Conservation (phyloP, 2,329 filamentous ascomycete genomes). For the Achaetomium macrosporum region DNA sequence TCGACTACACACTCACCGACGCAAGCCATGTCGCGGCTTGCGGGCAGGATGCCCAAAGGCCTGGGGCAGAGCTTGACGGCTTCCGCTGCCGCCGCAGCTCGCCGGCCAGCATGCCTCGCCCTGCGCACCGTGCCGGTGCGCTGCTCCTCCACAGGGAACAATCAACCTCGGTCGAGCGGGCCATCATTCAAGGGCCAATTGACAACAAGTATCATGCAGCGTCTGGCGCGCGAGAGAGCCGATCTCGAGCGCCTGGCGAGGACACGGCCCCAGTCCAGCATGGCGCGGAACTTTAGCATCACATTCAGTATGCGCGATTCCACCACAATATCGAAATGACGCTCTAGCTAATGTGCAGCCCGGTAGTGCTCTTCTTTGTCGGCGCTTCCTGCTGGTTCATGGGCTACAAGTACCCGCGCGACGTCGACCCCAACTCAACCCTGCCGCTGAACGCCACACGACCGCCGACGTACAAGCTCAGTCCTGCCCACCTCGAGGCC, state of each 20-base stretch:
- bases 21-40: conserved; percentile 25
- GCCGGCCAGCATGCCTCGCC: conserved; percentile 11
- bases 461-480: conserved; percentile 51
- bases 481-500: conserved; percentile 59
- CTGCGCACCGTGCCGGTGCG: conserved; percentile 13
- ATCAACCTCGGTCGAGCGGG: conserved; percentile 9
- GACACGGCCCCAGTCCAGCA: conserved; percentile 34
- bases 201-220: conserved; percentile 45
- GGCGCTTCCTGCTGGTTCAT: conserved; percentile 52
- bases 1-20: background rate
- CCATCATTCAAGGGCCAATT: conserved; percentile 47
- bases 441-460: conserved; percentile 48
- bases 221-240: conserved; percentile 43
- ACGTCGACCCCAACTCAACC: conserved; percentile 50
- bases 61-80: conserved; percentile 14
- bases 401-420: conserved; percentile 49
- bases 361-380: conserved; percentile 46
- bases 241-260: conserved; percentile 41
- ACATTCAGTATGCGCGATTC: conserved; percentile 38
- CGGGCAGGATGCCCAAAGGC: conserved; percentile 23
- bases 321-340: background rate
- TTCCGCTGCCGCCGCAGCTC: conserved; percentile 5
- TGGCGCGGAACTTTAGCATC: conserved; percentile 38
- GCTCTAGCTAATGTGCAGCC: background rate
- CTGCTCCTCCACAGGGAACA: conserved; percentile 14